phyloP scores from a whole-genome alignment of 2,329 filamentous ascomycete species.

The Cladosporium colombiae region DNA sequence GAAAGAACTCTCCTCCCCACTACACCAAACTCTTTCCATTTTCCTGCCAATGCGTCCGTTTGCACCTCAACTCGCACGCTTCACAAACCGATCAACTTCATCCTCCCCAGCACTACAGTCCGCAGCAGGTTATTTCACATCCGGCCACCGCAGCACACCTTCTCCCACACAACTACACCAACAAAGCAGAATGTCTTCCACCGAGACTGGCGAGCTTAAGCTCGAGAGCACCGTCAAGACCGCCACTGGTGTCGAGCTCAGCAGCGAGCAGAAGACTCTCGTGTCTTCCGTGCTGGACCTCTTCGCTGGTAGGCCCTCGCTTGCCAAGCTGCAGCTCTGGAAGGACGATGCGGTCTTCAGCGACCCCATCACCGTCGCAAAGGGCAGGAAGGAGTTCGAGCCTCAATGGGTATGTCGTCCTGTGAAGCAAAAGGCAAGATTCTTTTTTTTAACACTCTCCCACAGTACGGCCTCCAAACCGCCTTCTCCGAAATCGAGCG shows the following conservation, averaged over 20 bases:
- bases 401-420: conserved; percentile 47
- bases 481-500: conserved; percentile 61
- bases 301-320: conserved; percentile 60
- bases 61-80: conserved; percentile 18
- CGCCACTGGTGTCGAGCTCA: conserved; percentile 53
- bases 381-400: conserved; percentile 55
- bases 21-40: neutral
- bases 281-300: conserved; percentile 63
- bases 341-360: conserved; percentile 58
- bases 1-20: neutral
- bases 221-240: conserved; percentile 60
- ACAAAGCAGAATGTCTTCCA: conserved; percentile 30
- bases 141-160: neutral
- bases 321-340: conserved; percentile 63
- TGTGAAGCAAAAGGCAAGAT: too few species aligned
- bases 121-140: conserved; percentile 5
- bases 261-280: conserved; percentile 53
- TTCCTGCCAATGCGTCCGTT: conserved; percentile 15
- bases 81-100: conserved; percentile 12
- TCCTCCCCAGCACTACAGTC: conserved; percentile 10
- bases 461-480: conserved; percentile 58
- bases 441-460: neutral
- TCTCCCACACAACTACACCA: neutral
- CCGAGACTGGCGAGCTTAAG: conserved; percentile 38
- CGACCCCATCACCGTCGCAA: conserved; percentile 60